Evolutionary conservation across 73 alveolate species (phyloP).

Genomic region (Blepharisma stoltei): DNA sequence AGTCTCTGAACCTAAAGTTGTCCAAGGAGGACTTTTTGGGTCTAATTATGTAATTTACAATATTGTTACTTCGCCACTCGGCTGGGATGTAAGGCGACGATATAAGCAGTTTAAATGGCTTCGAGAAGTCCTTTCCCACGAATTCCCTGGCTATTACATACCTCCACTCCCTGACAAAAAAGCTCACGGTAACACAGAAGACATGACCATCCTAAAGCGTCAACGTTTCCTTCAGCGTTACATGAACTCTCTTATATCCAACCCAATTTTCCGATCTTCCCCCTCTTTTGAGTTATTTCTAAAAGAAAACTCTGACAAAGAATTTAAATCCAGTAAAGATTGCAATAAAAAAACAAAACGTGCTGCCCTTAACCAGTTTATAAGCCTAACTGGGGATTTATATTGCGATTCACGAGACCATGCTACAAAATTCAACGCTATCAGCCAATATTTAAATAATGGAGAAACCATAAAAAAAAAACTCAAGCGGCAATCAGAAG

Average conservation of each 20-base stretch:
- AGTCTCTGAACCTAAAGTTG: not conserved
- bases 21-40: conserved; percentile 36
- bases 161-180: conserved; percentile 21
- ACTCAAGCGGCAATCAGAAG: too few relatives aligned
- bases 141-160: not conserved
- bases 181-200: conserved; percentile 9
- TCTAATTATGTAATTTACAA: conserved; percentile 34
- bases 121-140: conserved; percentile 48
- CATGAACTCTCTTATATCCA: conserved; percentile 5
- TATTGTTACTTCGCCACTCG: conserved; percentile 58
- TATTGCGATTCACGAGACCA: not conserved
- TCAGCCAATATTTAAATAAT: too few relatives aligned
- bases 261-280: not conserved
- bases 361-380: not conserved
- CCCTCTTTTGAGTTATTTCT: not conserved
- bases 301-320: not conserved
- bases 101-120: conserved; percentile 66
- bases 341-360: not conserved
- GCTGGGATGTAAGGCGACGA: conserved; percentile 64
- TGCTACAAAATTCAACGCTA: not conserved
- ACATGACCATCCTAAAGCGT: not conserved
- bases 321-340: not conserved
- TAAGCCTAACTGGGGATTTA: not conserved
- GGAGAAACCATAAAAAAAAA: too few relatives aligned
- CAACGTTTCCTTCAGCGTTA: not conserved